Base-by-base conservation (phyloP, 2,329 filamentous ascomycete species). In the Penicillium sp. region DNA sequence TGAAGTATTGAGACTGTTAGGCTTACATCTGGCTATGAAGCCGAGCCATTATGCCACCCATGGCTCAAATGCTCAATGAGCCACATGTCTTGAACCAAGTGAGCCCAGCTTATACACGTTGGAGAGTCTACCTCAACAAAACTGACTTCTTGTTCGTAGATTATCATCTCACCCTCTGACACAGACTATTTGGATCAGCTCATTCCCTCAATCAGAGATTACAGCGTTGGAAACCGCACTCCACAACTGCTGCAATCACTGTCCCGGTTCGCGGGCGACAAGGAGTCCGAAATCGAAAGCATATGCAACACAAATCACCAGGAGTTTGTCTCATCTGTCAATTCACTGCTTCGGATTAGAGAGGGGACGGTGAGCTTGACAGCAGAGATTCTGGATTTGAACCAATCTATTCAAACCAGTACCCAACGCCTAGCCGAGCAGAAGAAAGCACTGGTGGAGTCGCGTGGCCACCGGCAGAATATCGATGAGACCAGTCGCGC, bases 261-360 rank as follows among this genome's bases (percentile, higher is more conserved):
- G 56, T 86, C 87, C 46, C 86, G 88, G 65, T 95, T 96, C 74
- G 90, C 93, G 35, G 87, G 89, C 65, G 90, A 94, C 47, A 88
- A 93, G 60, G 94, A 99, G 74, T 78, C 85, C 15, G 93, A 97
- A 68, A 97, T 99, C 64, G 94, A 99, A 77, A 86, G 86, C 23
- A 95, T 97, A 67, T 96, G 94, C 67, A 87, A 96, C 69, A 93
- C 90, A 12, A 96, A 97, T 69, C 94, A 99, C 70, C 93, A 97
- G 71, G 94, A 97, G 70, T 99, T 99, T 71, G 88, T 97, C 35
- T 86, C 86, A 63, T 97, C 93, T 0, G 92, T 99, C 65, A 95
- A 94, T 69, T 91, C 95, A 71, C 84, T 99, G n/a, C 89, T 97
- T 67, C 85, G 86, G 58, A 92, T 97, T 51, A 89, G 93, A 54